Conservation (phyloP, 768 basidiomycete species). For the Naganishia vishniacii region DNA sequence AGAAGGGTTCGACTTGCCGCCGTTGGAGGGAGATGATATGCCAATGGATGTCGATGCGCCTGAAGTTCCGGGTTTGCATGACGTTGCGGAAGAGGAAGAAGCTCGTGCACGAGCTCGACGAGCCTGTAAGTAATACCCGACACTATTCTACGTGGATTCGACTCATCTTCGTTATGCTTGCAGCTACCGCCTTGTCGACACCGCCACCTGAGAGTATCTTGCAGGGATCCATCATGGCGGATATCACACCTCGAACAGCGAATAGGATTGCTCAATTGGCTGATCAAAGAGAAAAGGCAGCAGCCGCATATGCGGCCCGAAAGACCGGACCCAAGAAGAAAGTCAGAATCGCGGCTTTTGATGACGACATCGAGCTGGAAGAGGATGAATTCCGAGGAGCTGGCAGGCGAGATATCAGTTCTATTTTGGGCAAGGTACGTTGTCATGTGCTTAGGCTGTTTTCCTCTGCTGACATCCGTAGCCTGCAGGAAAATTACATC, state of each 20-base stretch:
- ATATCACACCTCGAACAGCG: constrained; percentile 54
- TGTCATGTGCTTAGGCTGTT: not conserved
- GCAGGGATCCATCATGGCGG: constrained; percentile 25
- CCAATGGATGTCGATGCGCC: constrained; percentile 27
- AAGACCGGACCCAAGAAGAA: constrained; percentile 77
- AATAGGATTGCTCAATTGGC: constrained; percentile 44
- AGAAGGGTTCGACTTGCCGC: constrained; percentile 57
- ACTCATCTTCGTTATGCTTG: constrained; percentile 53
- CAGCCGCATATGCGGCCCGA: constrained; percentile 38
- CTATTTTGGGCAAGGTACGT: constrained; percentile 61
- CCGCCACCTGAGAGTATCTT: constrained; percentile 56
- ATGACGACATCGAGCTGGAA: constrained; percentile 56
- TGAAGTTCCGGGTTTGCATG: not conserved
- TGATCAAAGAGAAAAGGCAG: constrained; percentile 50
- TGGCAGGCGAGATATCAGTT: constrained; percentile 55
- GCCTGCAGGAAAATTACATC: constrained; percentile 63
- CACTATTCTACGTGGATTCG: constrained; percentile 4
- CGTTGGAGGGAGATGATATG: constrained; percentile 58
- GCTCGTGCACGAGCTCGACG: constrained; percentile 56
- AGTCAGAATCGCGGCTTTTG: constrained; percentile 51
- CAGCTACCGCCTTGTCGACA: constrained; percentile 70
- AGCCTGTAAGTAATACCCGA: constrained; percentile 45
- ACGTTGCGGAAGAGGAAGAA: constrained; percentile 1
- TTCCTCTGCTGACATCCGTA: not conserved
- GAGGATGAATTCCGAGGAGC: constrained; percentile 51